phyloP scores from a whole-genome alignment of 441 rosid genomes.

The Arabidopsis hybrid region DNA sequence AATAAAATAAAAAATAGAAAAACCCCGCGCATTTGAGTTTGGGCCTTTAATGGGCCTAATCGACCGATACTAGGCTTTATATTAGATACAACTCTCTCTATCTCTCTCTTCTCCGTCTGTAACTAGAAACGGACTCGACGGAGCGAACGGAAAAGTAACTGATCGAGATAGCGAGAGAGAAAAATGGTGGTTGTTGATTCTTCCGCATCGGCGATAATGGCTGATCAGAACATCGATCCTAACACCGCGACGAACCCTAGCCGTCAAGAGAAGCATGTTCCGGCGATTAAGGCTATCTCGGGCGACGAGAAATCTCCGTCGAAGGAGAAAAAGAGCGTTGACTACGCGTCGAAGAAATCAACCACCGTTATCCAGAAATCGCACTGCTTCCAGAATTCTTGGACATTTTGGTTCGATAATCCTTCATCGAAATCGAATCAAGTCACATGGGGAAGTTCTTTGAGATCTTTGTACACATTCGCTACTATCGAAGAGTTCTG shows the following conservation, averaged over 20 bases:
- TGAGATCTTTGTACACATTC: slow-evolving; percentile 76
- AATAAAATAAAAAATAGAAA: not conserved
- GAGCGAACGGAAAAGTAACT: slow-evolving; percentile 35
- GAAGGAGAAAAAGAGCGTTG: slow-evolving; percentile 59
- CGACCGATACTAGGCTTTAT: slow-evolving; percentile 16
- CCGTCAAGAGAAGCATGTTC: slow-evolving; percentile 29
- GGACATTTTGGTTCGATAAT: slow-evolving; percentile 94
- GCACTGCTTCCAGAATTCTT: slow-evolving; percentile 71
- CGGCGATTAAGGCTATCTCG: slow-evolving; percentile 23
- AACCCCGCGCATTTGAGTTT: slow-evolving; percentile 28
- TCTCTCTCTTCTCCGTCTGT: slow-evolving; percentile 22
- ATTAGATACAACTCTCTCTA: not conserved
- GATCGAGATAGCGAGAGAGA: slow-evolving; percentile 9
- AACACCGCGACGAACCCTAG: slow-evolving; percentile 27
- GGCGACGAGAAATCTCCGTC: slow-evolving; percentile 48
- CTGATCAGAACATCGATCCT: slow-evolving; percentile 40
- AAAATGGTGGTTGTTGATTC: slow-evolving; percentile 35
- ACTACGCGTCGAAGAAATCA: slow-evolving; percentile 33
- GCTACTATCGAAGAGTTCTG: slow-evolving; percentile 79
- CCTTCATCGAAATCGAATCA: slow-evolving; percentile 63
- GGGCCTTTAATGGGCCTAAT: slow-evolving; percentile 30
- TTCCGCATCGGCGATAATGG: slow-evolving; percentile 20
- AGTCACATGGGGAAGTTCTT: slow-evolving; percentile 73
- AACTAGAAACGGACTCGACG: slow-evolving; percentile 22
- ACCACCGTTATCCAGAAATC: slow-evolving; percentile 40